Evolutionary conservation across 257 asterid species (phyloP).

Genomic region (Ocimum tenuiflorum): DNA sequence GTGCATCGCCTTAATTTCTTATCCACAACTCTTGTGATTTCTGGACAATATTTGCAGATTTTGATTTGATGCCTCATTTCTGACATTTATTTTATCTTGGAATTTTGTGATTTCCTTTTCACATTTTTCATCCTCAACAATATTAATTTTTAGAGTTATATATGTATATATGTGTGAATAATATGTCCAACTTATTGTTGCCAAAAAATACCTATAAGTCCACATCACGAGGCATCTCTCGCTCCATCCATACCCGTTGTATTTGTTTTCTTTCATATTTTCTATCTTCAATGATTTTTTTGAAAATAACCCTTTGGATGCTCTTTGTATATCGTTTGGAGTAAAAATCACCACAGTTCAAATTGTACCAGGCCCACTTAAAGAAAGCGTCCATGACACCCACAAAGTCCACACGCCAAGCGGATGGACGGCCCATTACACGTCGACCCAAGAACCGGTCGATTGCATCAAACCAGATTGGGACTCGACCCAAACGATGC

Average conservation of each 20-base stretch:
- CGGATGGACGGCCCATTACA: no score
- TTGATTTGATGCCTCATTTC: conserved; percentile 10
- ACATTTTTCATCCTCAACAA: background rate
- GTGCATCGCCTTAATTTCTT: conserved; percentile 17
- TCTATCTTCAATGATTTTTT: background rate
- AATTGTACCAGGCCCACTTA: no score
- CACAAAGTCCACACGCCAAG: no score
- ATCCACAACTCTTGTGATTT: background rate
- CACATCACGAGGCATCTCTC: background rate
- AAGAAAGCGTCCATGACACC: no score
- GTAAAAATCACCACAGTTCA: no score
- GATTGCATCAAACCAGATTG: no score
- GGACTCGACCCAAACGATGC: no score
- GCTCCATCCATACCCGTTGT: background rate
- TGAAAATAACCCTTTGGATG: background rate
- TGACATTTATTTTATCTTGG: background rate
- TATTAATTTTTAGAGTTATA: background rate
- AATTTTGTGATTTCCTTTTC: background rate
- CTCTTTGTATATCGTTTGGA: background rate
- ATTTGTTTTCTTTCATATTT: background rate
- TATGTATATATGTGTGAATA: background rate
- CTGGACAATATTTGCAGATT: conserved; percentile 17
- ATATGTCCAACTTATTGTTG: conserved; percentile 4
- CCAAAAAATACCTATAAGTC: background rate
- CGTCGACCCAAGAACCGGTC: no score